These are phyloP conservation scores for Plasmodiophora brassicae DNA, from an alignment of 208 protist species.

Conservation along the genomic window DNA sequence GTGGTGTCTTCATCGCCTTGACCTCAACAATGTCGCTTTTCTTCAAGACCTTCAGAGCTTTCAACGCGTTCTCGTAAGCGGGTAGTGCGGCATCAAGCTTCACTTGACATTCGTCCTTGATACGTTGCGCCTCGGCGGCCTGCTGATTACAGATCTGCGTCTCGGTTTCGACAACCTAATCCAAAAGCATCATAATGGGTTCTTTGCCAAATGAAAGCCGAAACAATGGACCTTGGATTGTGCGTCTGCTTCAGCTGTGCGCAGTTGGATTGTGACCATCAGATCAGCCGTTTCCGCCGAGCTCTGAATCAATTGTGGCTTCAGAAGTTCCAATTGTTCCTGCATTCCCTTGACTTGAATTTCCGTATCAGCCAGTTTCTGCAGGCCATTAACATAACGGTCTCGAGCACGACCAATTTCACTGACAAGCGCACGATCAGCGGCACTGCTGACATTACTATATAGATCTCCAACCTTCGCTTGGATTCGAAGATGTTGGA, in stretches of 20 bases:
- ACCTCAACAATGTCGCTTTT: constrained; percentile 70
- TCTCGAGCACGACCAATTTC: constrained; percentile 4
- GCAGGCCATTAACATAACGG: constrained; percentile 30
- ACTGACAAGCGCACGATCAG: no score
- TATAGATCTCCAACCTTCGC: not conserved
- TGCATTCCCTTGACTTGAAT: constrained; percentile 33
- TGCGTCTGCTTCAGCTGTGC: not conserved
- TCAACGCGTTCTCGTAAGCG: constrained; percentile 33
- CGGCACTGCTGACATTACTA: no score
- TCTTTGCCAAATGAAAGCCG: not conserved
- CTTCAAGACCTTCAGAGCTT: constrained; percentile 38
- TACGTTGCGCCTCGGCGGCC: not conserved
- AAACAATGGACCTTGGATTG: constrained; percentile 8
- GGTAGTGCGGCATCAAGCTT: constrained; percentile 30
- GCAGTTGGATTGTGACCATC: not conserved
- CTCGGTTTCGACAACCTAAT: not conserved
- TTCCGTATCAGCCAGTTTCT: constrained; percentile 23
- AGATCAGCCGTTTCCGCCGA: not conserved
- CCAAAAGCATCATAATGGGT: no score
- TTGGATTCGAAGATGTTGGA: constrained; percentile 56
- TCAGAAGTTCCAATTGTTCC: constrained; percentile 13
- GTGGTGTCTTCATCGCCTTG: constrained; percentile 84
- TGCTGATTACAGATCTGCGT: not conserved
- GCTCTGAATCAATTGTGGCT: constrained; percentile 31
- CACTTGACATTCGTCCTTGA: constrained; percentile 27